Percentiles rank a stretch among this genome's conserved stretches.
Evolutionary conservation across 352 stramenopile genomes (phyloP).

Genomic region (Globisporangium abappressorium): DNA sequence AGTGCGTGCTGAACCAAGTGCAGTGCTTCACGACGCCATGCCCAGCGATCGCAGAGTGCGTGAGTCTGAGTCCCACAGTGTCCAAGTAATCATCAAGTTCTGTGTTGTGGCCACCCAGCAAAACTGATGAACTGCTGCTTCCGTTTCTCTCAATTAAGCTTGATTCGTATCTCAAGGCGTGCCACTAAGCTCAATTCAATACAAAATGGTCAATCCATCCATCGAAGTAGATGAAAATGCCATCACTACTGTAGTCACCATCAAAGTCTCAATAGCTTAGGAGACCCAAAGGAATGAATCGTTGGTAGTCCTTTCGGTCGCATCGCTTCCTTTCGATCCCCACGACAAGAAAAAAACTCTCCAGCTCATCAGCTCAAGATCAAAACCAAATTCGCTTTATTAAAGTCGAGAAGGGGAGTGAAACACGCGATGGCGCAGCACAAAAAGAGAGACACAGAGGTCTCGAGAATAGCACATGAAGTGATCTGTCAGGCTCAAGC

Average conservation of each 20-base stretch:
- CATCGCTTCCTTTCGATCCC: neutral
- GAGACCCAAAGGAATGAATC: neutral
- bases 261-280: neutral
- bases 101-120: neutral
- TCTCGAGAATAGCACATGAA: neutral
- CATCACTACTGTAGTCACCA: neutral
- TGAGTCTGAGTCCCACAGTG: slow-evolving; percentile 8
- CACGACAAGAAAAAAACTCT: neutral
- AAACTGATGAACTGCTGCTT: neutral
- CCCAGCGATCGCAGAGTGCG: slow-evolving; percentile 48
- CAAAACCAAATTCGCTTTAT: neutral
- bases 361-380: neutral
- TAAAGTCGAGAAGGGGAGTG: neutral
- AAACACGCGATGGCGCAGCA: neutral
- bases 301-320: too few species aligned
- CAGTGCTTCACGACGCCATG: slow-evolving; percentile 60
- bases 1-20: slow-evolving; percentile 38
- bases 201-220: neutral
- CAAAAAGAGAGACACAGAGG: neutral
- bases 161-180: neutral
- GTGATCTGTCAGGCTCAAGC: neutral
- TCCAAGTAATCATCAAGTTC: neutral
- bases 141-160: neutral
- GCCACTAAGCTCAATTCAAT: neutral
- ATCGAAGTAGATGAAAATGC: neutral